Percentiles rank a stretch among this genome's conserved stretches.
Evolutionary conservation across 2,329 filamentous ascomycete genomes (phyloP).

Genomic region (Nemania serpens): DNA sequence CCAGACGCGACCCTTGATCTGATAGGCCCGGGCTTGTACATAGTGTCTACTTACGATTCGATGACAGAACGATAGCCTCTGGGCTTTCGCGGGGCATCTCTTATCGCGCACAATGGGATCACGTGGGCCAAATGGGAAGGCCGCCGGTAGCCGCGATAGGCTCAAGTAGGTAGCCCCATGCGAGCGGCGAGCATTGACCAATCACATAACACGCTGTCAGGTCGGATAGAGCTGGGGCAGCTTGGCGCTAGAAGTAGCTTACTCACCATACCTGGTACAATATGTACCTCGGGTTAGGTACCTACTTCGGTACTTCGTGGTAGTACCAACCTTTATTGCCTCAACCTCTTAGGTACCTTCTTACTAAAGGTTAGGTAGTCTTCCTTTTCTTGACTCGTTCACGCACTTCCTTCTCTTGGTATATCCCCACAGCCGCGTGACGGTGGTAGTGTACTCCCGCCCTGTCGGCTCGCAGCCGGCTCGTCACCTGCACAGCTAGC

Average conservation of each 20-base stretch:
- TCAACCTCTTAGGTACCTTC: too few species aligned
- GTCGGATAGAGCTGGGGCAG: conserved; percentile 18
- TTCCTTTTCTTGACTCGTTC: not conserved
- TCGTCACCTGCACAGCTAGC: conserved; percentile 1
- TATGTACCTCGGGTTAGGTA: too few species aligned
- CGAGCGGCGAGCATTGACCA: conserved; percentile 36
- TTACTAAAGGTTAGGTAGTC: too few species aligned
- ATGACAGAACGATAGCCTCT: conserved; percentile 36
- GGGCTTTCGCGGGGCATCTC: conserved; percentile 29
- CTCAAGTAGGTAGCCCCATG: not conserved
- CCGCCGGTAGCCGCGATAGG: conserved; percentile 40
- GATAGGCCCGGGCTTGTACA: conserved; percentile 22
- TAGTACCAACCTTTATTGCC: too few species aligned
- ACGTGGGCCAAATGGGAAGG: conserved; percentile 39
- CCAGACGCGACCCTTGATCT: conserved; percentile 30
- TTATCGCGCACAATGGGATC: conserved; percentile 37
- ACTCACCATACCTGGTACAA: not conserved
- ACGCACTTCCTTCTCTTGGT: conserved; percentile 2
- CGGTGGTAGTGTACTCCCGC: not conserved
- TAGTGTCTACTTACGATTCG: conserved; percentile 35
- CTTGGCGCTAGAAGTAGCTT: conserved; percentile 8
- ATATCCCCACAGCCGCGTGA: conserved; percentile 17
- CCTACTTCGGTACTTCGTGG: too few species aligned
- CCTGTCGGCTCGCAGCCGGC: too few species aligned
- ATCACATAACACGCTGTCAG: conserved; percentile 31